A percentile compares a stretch with the other conserved stretches of the same genome.
Evolutionary conservation across 73 alveolate species (phyloP).

Genomic region (Blepharisma stoltei): DNA sequence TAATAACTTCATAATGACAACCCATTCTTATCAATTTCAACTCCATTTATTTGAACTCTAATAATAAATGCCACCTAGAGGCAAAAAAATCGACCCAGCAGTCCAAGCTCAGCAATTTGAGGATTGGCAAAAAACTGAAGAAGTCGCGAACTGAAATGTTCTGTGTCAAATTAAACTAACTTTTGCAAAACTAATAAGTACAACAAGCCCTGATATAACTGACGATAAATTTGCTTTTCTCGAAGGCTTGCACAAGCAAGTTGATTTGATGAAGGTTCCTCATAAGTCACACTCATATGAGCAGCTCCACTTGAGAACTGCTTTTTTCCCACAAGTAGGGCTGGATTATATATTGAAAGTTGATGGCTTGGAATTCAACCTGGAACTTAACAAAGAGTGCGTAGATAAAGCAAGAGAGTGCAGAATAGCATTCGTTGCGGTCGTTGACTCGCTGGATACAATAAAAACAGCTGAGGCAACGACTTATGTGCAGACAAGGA

Average conservation of each 20-base stretch:
- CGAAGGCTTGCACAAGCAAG: background rate
- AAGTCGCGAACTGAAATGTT: background rate
- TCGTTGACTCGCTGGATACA: background rate
- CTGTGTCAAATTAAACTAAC: background rate
- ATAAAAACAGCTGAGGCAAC: background rate
- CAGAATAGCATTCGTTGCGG: background rate
- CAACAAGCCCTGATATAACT: background rate
- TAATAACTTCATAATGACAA: too few species aligned
- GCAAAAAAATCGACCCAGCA: conserved; percentile 22
- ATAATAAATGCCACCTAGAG: conserved; percentile 19
- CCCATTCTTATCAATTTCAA: too few species aligned
- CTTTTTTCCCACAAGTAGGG: conserved; percentile 7
- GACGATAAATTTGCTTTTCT: conserved; percentile 4
- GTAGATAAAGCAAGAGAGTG: background rate
- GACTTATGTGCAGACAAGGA: background rate
- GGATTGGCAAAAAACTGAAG: conserved; percentile 5
- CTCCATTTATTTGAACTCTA: too few species aligned
- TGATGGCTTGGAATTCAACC: background rate
- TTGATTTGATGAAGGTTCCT: conserved; percentile 6
- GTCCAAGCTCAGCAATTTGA: background rate
- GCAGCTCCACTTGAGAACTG: background rate
- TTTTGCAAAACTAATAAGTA: background rate
- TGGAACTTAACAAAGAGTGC: background rate
- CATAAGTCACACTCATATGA: conserved; percentile 14
- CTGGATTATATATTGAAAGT: background rate